A percentile compares a stretch with the other conserved stretches of the same genome.
phyloP scores from a whole-genome alignment of 805 yeast species.

The Schwanniomyces sp. region DNA sequence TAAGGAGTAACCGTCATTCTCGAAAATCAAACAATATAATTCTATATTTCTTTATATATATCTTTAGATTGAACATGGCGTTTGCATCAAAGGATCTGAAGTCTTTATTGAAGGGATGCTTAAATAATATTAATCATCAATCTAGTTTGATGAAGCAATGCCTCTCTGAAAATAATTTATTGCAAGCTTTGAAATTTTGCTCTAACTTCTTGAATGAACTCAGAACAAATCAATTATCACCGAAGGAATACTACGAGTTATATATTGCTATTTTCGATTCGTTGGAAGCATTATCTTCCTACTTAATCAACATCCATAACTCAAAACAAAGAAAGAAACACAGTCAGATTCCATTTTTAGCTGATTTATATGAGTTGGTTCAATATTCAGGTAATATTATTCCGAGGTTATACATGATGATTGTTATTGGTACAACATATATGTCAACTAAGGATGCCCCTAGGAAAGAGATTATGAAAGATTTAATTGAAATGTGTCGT shows the following conservation, averaged over 20 bases:
- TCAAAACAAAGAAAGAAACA: slow-evolving; percentile 51
- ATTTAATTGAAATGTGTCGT: slow-evolving; percentile 96
- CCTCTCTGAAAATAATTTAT: slow-evolving; percentile 61
- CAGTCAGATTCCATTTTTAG: slow-evolving; percentile 46
- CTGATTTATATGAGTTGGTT: slow-evolving; percentile 90
- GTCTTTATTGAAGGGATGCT: slow-evolving; percentile 23
- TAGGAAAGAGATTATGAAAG: slow-evolving; percentile 81
- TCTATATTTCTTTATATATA: neutral
- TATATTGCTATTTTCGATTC: slow-evolving; percentile 85
- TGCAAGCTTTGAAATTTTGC: slow-evolving; percentile 88
- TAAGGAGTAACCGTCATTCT: neutral
- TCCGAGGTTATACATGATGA: slow-evolving; percentile 91
- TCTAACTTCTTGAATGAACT: slow-evolving; percentile 79
- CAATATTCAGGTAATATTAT: slow-evolving; percentile 93
- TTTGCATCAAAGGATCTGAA: slow-evolving; percentile 12
- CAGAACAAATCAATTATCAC: slow-evolving; percentile 71
- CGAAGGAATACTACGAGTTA: slow-evolving; percentile 91
- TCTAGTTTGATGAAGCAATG: slow-evolving; percentile 74
- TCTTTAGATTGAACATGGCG: slow-evolving; percentile 6
- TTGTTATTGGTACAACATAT: slow-evolving; percentile 90
- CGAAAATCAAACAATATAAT: neutral
- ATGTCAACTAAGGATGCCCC: slow-evolving; percentile 80
- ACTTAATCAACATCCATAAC: slow-evolving; percentile 66
- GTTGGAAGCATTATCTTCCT: slow-evolving; percentile 62
- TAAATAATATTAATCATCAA: slow-evolving; percentile 61